phyloP scores from a whole-genome alignment of 768 basidiomycete genomes.

The Russula vinacea region DNA sequence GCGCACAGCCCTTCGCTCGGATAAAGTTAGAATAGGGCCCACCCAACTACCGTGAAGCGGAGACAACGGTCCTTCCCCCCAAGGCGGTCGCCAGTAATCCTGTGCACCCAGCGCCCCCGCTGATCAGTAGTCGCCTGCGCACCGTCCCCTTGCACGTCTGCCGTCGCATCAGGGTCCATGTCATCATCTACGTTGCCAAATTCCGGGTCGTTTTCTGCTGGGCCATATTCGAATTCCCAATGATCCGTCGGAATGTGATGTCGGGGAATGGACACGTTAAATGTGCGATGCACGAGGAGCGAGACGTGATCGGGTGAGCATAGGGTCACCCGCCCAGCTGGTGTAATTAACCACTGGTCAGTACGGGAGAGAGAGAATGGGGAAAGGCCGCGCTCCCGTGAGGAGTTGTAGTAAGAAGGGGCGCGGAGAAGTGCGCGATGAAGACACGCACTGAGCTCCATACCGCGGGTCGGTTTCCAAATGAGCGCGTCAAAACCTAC shows the following conservation, averaged over 20 bases:
- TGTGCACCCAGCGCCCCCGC: conserved; percentile 79
- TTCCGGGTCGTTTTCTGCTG: conserved; percentile 77
- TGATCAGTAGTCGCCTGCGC: conserved; percentile 41
- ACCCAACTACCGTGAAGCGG: conserved; percentile 90
- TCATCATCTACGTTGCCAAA: conserved; percentile 43
- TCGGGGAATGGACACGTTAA: conserved; percentile 92
- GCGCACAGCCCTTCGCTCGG: neutral
- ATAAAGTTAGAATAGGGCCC: conserved; percentile 33
- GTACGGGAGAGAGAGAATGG: conserved; percentile 4
- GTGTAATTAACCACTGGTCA: conserved; percentile 3
- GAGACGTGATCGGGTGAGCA: conserved; percentile 92
- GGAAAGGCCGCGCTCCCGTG: neutral
- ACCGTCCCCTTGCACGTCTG: conserved; percentile 29
- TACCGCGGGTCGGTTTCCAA: conserved; percentile 84
- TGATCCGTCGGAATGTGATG: conserved; percentile 79
- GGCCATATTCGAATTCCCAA: conserved; percentile 85
- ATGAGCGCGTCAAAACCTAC: conserved; percentile 80
- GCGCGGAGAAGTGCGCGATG: neutral
- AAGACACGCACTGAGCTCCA: conserved; percentile 64
- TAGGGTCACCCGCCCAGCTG: conserved; percentile 83
- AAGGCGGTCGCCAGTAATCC: conserved; percentile 60
- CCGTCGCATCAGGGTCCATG: conserved; percentile 21
- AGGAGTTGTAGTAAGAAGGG: neutral
- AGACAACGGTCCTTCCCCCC: conserved; percentile 66
- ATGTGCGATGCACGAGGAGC: conserved; percentile 83